Evolutionary conservation across 805 yeast genomes (phyloP).

Genomic region (Spathaspora gorwiae): DNA sequence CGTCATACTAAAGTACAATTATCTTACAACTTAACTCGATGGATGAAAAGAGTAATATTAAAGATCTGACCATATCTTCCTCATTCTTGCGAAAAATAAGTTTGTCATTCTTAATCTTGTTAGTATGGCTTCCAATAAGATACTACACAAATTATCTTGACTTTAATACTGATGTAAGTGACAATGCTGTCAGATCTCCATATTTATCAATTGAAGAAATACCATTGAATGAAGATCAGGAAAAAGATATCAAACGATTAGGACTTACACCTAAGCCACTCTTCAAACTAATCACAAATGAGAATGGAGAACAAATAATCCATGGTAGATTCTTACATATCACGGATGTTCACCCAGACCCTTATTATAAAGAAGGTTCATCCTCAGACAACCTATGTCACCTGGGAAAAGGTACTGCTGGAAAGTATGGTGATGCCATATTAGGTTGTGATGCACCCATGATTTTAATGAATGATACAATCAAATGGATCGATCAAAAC

Average conservation of each 20-base stretch:
- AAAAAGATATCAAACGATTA: constrained; percentile 11
- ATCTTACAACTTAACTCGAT: no score
- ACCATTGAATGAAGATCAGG: constrained; percentile 2
- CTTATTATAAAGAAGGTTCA: constrained; percentile 51
- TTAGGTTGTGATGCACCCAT: constrained; percentile 77
- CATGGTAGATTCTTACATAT: constrained; percentile 83
- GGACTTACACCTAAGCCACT: constrained; percentile 34
- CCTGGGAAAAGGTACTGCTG: constrained; percentile 49
- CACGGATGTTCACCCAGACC: constrained; percentile 86
- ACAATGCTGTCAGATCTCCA: background rate
- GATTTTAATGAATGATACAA: constrained; percentile 54
- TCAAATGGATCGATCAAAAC: constrained; percentile 62
- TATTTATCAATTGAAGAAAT: constrained; percentile 5
- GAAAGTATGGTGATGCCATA: constrained; percentile 69
- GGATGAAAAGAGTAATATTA: background rate
- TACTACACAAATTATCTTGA: background rate
- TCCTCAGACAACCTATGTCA: constrained; percentile 53
- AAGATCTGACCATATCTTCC: background rate
- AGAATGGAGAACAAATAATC: constrained; percentile 26
- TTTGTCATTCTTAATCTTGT: background rate
- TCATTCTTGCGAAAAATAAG: background rate
- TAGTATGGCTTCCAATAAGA: background rate
- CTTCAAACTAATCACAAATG: constrained; percentile 18
- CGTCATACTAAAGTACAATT: no score
- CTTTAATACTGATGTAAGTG: background rate